Percentiles rank a stretch among this genome's conserved stretches.
These are phyloP conservation scores for Linnemannia exigua DNA, from an alignment of 192 early-diverging fungal species.

Conservation along the genomic window DNA sequence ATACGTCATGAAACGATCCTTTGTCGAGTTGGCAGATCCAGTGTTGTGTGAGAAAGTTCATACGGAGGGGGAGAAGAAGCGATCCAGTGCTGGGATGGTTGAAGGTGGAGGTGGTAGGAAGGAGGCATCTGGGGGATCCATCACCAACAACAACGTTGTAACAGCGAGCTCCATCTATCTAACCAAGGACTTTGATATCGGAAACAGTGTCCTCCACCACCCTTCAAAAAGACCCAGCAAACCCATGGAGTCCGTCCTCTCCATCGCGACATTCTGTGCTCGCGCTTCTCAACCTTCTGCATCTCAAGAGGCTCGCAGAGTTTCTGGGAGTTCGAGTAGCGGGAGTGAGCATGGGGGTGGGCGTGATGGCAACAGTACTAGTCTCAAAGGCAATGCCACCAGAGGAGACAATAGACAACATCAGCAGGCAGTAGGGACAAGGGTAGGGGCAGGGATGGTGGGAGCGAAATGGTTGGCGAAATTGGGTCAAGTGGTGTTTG, in stretches of 20 bases:
- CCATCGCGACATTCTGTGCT: constrained; percentile 36
- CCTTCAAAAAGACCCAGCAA: neutral
- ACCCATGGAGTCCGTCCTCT: constrained; percentile 14
- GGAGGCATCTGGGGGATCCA: neutral
- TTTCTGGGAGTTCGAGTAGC: neutral
- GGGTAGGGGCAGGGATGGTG: neutral
- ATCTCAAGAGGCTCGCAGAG: neutral
- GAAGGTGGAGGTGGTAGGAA: neutral
- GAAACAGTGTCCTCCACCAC: constrained; percentile 36
- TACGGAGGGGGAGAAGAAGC: constrained; percentile 31
- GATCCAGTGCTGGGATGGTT: neutral
- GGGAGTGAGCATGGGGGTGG: neutral
- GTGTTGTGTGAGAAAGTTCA: constrained; percentile 36
- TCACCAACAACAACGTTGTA: neutral
- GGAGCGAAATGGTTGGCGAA: constrained; percentile 36
- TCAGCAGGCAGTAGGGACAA: neutral
- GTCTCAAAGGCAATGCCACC: neutral
- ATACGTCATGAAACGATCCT: constrained; percentile 32
- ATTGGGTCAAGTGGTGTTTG: constrained; percentile 47
- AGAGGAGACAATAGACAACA: no score
- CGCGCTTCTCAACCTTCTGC: constrained; percentile 14
- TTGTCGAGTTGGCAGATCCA: constrained; percentile 32
- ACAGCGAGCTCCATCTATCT: constrained; percentile 21
- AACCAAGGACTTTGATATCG: constrained; percentile 32
- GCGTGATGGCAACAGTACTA: neutral